These are phyloP conservation scores for Trichothecium roseum DNA, from an alignment of 2,329 filamentous ascomycete genomes.

Conservation along the genomic window DNA sequence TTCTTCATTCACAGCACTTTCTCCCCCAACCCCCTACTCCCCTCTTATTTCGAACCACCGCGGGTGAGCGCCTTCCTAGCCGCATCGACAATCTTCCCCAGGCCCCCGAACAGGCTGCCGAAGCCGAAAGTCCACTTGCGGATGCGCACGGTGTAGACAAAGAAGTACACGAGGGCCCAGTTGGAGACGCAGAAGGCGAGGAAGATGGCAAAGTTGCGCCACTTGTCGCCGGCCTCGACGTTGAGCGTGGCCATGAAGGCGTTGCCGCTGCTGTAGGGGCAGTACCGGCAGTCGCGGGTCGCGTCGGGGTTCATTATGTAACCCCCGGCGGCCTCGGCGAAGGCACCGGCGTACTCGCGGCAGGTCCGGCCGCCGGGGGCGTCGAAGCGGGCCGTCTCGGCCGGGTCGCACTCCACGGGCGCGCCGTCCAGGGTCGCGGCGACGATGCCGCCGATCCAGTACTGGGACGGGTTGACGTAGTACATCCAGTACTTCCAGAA, in stretches of 20 bases:
- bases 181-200: constrained; percentile 60
- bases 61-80: constrained; percentile 4
- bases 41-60: too few species aligned
- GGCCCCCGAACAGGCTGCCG: constrained; percentile 36
- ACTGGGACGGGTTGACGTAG: constrained; percentile 58
- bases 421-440: constrained; percentile 47
- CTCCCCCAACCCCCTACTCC: too few species aligned
- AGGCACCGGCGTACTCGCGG: constrained; percentile 49
- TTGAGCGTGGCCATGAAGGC: constrained; percentile 54
- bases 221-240: constrained; percentile 47
- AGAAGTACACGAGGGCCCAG: constrained; percentile 65
- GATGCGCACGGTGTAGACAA: constrained; percentile 64
- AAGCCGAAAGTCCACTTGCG: constrained; percentile 63
- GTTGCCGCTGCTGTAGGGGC: constrained; percentile 44
- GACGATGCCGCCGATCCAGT: constrained; percentile 62
- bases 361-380: constrained; percentile 57
- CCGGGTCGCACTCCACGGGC: constrained; percentile 33
- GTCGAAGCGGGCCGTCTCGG: constrained; percentile 37
- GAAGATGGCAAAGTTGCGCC: constrained; percentile 63
- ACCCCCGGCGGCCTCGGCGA: constrained; percentile 40
- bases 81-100: constrained; percentile 6
- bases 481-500: constrained; percentile 70
- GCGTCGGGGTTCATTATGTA: constrained; percentile 54
- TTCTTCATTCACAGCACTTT: too few species aligned
- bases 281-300: constrained; percentile 55